phyloP scores from a whole-genome alignment of 192 early-diverging fungal genomes.

The Coemansia sp. region DNA sequence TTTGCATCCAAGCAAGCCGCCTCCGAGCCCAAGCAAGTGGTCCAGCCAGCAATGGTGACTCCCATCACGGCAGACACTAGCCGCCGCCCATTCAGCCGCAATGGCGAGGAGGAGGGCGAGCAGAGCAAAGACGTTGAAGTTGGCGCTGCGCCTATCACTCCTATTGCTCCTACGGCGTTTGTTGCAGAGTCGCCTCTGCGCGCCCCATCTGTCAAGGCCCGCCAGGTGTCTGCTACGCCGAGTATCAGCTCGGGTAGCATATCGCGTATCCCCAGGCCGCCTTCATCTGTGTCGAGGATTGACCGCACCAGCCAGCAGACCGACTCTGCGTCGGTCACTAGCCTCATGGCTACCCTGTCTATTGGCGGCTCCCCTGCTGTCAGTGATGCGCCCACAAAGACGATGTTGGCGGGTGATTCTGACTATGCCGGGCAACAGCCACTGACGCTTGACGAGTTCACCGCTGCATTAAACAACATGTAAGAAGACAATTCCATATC shows the following conservation, averaged over 20 bases:
- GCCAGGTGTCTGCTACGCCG: background rate
- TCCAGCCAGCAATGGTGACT: background rate
- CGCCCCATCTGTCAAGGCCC: background rate
- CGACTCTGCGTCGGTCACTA: constrained; percentile 6
- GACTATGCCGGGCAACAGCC: background rate
- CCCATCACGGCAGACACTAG: background rate
- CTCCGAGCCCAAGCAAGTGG: background rate
- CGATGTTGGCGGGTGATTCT: background rate
- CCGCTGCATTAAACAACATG: constrained; percentile 17
- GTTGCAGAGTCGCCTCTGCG: constrained; percentile 2
- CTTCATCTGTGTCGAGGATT: background rate
- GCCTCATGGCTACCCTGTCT: constrained; percentile 1
- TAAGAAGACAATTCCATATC: background rate
- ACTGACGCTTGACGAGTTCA: constrained; percentile 18
- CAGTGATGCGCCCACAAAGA: background rate
- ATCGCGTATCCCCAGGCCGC: constrained; percentile 27
- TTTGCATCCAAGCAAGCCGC: background rate
- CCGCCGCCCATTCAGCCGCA: constrained; percentile 5
- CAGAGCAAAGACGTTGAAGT: background rate
- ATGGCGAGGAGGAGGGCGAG: background rate
- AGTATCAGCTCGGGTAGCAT: background rate
- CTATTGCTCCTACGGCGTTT: background rate
- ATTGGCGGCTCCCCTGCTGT: background rate
- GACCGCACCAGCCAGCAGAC: background rate
- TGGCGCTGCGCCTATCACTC: background rate